Evolutionary conservation across 306 rosid species (phyloP).

Genomic region (Casuarina glauca): DNA sequence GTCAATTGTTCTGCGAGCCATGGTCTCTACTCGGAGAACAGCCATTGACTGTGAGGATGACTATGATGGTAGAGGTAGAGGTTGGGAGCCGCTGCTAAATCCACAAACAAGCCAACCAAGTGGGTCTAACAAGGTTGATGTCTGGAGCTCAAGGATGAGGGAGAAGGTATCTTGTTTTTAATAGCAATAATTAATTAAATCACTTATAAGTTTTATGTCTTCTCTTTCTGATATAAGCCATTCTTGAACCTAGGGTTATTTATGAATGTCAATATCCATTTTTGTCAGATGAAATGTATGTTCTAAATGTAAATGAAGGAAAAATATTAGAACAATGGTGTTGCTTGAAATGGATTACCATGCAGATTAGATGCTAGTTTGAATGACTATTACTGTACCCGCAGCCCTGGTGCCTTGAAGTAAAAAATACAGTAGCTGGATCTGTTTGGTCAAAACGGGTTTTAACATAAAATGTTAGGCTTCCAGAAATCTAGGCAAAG

Average conservation of each 20-base stretch:
- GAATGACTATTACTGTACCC: background rate
- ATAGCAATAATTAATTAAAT: conserved; percentile 11
- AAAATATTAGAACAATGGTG: background rate
- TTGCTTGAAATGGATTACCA: background rate
- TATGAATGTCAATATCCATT: background rate
- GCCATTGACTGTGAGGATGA: conserved; percentile 62
- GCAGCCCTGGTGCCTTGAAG: background rate
- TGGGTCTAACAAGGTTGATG: conserved; percentile 52
- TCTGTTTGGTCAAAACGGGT: background rate
- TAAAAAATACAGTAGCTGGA: background rate
- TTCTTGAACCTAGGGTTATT: background rate
- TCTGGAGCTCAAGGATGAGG: conserved; percentile 85
- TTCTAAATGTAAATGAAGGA: background rate
- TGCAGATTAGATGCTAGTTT: background rate
- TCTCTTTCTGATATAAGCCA: background rate
- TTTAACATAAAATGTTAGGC: background rate
- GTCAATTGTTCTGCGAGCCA: conserved; percentile 68
- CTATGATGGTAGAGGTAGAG: conserved; percentile 47
- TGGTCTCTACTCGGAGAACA: conserved; percentile 49
- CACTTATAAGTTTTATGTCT: conserved; percentile 3
- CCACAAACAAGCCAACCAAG: conserved; percentile 61
- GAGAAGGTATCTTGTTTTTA: conserved; percentile 65
- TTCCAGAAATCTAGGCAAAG: background rate
- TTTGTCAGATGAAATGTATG: background rate
- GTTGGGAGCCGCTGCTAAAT: conserved; percentile 66